Evolutionary conservation across 148 eudicot species (phyloP), one percentile per base, ranked within the genome.

Genomic region (Amaranthus hypochondriacus): DNA sequence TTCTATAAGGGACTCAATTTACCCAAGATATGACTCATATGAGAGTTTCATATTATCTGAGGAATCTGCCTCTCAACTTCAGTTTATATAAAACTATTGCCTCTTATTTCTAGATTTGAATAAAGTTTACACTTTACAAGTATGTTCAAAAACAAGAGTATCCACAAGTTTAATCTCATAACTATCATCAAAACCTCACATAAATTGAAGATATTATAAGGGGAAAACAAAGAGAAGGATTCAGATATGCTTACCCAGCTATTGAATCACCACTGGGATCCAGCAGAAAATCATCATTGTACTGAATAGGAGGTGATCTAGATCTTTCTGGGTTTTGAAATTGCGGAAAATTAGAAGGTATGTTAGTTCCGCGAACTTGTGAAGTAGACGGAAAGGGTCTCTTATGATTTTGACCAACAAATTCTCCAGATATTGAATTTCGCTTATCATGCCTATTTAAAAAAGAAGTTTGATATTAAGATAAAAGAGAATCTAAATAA

Each of bases 231-330:
- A 63, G 55, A 39, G 64, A 58, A 39, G 64, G 12, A 70, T 66
- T 53, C 43, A 50, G 48, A 66, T 57, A 14, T 68, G 62, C 81
- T 67, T 79, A 86, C 94, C 83, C 73, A 70, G 60, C 77, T 46
- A n/a, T 68, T 64, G 68, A 42, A 70, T 53, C 64, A 69, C 58
- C 78, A 61, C 69, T 67, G 56, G 83, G 74, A 66, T 78, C 79
- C 21, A 67, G 75, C 42, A 77, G 57, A 56, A 68, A 62, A 60
- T 82, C 80, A 13, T 83, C 91, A 54, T 56, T 70, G 55, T 79
- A 81, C 13, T 56, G 81, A 74, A 84, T 76, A 73, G 81, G 84
- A 73, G 89, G 79, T 60, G 89, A 64, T 75, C 86, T 80, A 63
- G 79, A 77, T 68, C 86, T 84, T 75, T 78, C 76, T 59, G 53